Evolutionary conservation across 192 early-diverging fungal genomes (phyloP), one percentile per base, ranked within the genome.

Genomic region (Podila epicladia): DNA sequence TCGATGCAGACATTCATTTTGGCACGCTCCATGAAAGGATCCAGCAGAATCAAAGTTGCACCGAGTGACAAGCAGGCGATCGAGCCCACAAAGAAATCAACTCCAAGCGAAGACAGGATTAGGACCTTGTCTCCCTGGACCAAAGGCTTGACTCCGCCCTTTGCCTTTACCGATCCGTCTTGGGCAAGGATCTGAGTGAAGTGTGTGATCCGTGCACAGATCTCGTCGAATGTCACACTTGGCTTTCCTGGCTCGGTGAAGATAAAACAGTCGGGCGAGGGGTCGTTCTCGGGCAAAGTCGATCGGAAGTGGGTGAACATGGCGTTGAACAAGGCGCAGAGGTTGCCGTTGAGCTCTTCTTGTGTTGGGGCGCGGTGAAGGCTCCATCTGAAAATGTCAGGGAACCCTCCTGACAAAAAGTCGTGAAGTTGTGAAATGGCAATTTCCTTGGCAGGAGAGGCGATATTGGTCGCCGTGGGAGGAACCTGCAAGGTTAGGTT

Each of bases 1-100:
- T 80, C 77, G 55, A 80, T 80, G 48, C 77, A 80, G 26, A 80
- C 62, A 65, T 69, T 80, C 77, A 80, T 80, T 63, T 80, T 80
- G 26, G 77, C 77, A n/a, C 77, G 67, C 24, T 80, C 77, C 77
- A 80, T 80, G 67, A 69, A 80, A 5, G 77, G 77, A 32, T 80
- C 77, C 48, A 80, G 31, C 51, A 80, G 62, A 37, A 80, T 60
- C 49, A 80, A 55, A 15, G 77, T 80, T 9, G 77, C 77, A 1
- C 77, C 77, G 38, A 80, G 33, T 1, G 77, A 57, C 53, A 80
- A n/a, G 62, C 65, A 68, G 12, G 77, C 77, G 29, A 80, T 80
- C 12, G 77, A 72, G 26, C 77, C 77, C 20, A 80, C 77, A 57
- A 80, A 80, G 48, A 80, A 80, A 28, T 80, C 77, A 32, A 80